Evolutionary conservation across 352 stramenopile genomes (phyloP), one percentile per base, ranked within the genome.

Genomic region (Globisporangium paddicum): DNA sequence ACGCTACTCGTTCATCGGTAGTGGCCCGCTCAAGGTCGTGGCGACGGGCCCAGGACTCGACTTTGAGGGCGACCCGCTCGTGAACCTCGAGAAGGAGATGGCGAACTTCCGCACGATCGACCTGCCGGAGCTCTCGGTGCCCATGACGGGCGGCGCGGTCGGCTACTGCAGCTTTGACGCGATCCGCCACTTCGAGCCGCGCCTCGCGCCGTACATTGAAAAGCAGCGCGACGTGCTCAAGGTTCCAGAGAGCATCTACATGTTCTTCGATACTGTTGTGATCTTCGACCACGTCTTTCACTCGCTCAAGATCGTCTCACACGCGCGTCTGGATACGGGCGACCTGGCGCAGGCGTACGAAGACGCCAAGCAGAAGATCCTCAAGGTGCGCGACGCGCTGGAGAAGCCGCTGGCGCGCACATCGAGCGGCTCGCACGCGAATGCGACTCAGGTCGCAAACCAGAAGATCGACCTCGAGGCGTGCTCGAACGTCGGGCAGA

Each of bases 271-370:
- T 69, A 95, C 86, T 54, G 75, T 95, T 41, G 80, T 96, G 42
- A 85, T 95, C 32, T 96, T 96, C 63, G 87, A 96, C 67, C 87
- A 95, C 69, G 86, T 94, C 9, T 93, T 93, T 65, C 86, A 96
- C 70, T 90, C 87, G 69, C 73, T 96, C 66, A 94, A 94, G 75
- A 82, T 96, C 50, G 82, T 95, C 21, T 93, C 82, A 37, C 87
- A 96, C 58, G 83, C 74, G 56, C 79, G 76, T 48, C 62, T 93
- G 34, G 79, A 92, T 67, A 89, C 79, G 19, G 68, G 51, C 16
- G 69, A 93, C 60, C 68, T 95, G 26, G 64, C 67, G 1, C 64
- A 71, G 7, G 85, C 85, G 9, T 96, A 94, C 61, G 73, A 79
- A 45, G 75, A 85, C 18, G 86, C 85, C 5, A 86, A 74, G 18